Conservation (phyloP, 192 early-diverging fungal genomes). For the Radiomyces spectabilis region DNA sequence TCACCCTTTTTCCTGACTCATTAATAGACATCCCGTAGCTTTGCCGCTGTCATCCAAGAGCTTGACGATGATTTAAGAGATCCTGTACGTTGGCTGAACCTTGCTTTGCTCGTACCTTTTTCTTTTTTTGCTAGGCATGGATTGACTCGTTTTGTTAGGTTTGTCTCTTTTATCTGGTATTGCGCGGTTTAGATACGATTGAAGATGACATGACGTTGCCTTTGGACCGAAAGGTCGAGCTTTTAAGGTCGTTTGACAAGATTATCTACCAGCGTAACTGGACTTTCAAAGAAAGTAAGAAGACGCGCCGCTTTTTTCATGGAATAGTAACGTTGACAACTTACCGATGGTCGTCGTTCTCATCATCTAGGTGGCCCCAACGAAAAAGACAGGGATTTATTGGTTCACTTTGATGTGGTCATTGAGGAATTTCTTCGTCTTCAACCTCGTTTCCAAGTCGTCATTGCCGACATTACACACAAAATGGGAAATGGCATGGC, state of each 20-base stretch:
- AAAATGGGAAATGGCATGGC: slow-evolving; percentile 97
- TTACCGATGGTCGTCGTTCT: slow-evolving; percentile 8
- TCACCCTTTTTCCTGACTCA: too few species aligned
- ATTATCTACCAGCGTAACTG: slow-evolving; percentile 71
- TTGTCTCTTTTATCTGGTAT: slow-evolving; percentile 93
- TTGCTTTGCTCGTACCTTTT: not conserved
- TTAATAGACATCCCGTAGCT: slow-evolving; percentile 91
- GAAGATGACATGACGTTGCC: slow-evolving; percentile 97
- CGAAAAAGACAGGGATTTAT: slow-evolving; percentile 90
- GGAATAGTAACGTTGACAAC: slow-evolving; percentile 26
- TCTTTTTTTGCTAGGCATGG: not conserved
- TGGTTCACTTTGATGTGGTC: slow-evolving; percentile 86
- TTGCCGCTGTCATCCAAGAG: slow-evolving; percentile 90
- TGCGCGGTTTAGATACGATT: slow-evolving; percentile 95
- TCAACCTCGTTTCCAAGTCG: slow-evolving; percentile 65
- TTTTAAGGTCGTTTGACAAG: slow-evolving; percentile 79
- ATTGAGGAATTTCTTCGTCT: slow-evolving; percentile 84
- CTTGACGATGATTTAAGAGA: slow-evolving; percentile 73
- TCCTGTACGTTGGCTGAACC: slow-evolving; percentile 40
- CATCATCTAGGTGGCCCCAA: slow-evolving; percentile 60
- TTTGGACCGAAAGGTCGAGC: slow-evolving; percentile 62
- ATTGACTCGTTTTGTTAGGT: slow-evolving; percentile 39
- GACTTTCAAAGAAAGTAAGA: slow-evolving; percentile 69
- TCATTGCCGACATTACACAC: slow-evolving; percentile 88
- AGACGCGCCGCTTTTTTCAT: not conserved